These are phyloP conservation scores for Lasiodiplodia theobromae DNA, from an alignment of 2,329 filamentous ascomycete genomes.

Conservation along the genomic window DNA sequence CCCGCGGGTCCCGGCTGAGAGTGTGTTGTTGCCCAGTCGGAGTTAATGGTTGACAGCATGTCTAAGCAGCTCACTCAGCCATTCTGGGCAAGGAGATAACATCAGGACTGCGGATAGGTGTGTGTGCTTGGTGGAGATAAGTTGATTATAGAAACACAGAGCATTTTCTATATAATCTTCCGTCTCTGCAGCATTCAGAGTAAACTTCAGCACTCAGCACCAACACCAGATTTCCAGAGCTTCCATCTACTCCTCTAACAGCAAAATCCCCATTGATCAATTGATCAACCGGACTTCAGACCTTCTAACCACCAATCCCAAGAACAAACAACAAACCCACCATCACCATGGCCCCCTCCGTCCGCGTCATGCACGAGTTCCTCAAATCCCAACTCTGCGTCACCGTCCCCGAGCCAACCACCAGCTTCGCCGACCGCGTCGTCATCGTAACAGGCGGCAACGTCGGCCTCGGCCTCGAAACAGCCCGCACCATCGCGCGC, in stretches of 20 bases:
- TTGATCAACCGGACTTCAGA: too few relatives aligned
- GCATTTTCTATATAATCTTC: not conserved
- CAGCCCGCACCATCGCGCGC: constrained; percentile 51
- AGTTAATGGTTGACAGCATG: not conserved
- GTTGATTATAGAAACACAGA: not conserved
- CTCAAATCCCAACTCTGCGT: constrained; percentile 51
- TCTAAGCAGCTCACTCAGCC: not conserved
- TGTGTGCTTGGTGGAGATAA: not conserved
- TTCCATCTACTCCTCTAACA: not conserved
- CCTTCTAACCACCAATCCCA: too few relatives aligned
- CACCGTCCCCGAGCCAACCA: constrained; percentile 41
- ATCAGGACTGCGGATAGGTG: not conserved
- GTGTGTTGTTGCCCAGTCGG: not conserved
- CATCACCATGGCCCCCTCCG: constrained; percentile 2
- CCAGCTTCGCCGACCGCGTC: constrained; percentile 45
- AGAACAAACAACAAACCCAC: not conserved
- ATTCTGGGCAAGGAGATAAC: not conserved
- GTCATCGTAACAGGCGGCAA: constrained; percentile 59
- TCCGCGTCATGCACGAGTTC: constrained; percentile 36
- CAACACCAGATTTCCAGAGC: too few relatives aligned
- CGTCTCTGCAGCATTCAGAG: not conserved
- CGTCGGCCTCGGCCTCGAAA: constrained; percentile 56
- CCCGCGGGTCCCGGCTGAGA: not conserved
- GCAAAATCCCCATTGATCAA: not conserved
- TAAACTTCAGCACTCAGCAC: not conserved